phyloP scores from a whole-genome alignment of 2,329 filamentous ascomycete species.

The Parascedosporium putredinis region DNA sequence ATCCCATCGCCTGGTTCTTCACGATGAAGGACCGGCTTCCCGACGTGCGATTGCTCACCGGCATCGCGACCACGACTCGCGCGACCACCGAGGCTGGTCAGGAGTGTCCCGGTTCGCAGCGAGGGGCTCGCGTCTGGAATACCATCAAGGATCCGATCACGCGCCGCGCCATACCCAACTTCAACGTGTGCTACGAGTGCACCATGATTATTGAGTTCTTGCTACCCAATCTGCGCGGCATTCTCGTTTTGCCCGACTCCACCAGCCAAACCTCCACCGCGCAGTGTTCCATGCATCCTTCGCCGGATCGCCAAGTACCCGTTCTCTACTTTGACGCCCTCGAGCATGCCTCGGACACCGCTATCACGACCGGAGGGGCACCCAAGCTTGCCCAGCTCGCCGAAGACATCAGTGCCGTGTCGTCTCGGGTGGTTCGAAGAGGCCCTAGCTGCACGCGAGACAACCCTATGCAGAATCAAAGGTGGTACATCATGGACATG shows the following conservation, averaged over 20 bases:
- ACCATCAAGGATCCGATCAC: conserved; percentile 61
- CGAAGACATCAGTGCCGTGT: conserved; percentile 44
- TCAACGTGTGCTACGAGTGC: conserved; percentile 67
- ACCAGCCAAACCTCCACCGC: conserved; percentile 36
- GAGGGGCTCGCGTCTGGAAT: conserved; percentile 58
- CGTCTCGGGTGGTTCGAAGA: conserved; percentile 14
- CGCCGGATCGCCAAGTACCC: conserved; percentile 41
- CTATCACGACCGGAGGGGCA: conserved; percentile 30
- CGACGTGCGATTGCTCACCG: conserved; percentile 59
- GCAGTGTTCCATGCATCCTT: conserved; percentile 59
- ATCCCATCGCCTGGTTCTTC: conserved; percentile 73
- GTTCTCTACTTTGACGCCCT: conserved; percentile 49
- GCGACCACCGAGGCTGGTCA: conserved; percentile 33
- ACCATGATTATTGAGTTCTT: conserved; percentile 61
- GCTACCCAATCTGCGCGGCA: conserved; percentile 59
- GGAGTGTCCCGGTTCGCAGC: conserved; percentile 47
- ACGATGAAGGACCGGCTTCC: conserved; percentile 59
- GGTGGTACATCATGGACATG: conserved; percentile 70
- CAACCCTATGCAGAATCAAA: conserved; percentile 46
- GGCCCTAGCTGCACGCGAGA: conserved; percentile 56
- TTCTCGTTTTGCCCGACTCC: conserved; percentile 47
- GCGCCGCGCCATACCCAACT: conserved; percentile 53
- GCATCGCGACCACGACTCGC: conserved; percentile 52
- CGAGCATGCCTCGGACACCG: conserved; percentile 44
- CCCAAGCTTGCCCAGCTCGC: conserved; percentile 54